These are phyloP conservation scores for Lentinula raphanica DNA, from an alignment of 768 basidiomycete species.

Conservation along the genomic window DNA sequence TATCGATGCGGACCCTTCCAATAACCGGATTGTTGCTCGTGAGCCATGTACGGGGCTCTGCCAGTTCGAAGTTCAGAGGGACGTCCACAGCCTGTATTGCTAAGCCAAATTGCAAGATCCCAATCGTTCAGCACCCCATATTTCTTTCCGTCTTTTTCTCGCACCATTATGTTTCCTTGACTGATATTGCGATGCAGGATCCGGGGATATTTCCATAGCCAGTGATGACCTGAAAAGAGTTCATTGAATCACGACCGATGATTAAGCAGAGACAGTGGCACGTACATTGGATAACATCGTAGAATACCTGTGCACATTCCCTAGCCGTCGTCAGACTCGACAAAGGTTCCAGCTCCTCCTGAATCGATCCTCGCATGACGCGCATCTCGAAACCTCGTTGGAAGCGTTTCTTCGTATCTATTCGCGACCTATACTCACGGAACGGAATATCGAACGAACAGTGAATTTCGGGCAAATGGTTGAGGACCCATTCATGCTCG, in stretches of 20 bases:
- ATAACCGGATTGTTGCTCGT: too few species aligned
- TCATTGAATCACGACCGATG: not conserved
- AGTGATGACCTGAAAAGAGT: not conserved
- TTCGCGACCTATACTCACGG: not conserved
- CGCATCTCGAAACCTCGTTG: not conserved
- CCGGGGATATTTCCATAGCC: not conserved
- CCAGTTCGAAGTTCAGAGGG: not conserved
- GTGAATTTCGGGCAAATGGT: too few species aligned
- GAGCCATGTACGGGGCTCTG: not conserved
- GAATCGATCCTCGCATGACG: not conserved
- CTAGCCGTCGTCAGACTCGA: not conserved
- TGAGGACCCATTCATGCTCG: too few species aligned
- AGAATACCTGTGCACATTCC: not conserved
- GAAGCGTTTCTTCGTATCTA: not conserved
- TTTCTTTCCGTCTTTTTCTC: not conserved
- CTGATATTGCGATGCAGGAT: not conserved
- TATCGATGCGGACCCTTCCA: too few species aligned
- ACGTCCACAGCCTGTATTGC: not conserved
- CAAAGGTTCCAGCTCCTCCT: not conserved
- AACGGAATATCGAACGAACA: not conserved
- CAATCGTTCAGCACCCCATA: not conserved
- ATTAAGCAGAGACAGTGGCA: not conserved
- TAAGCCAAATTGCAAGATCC: not conserved
- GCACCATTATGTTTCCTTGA: not conserved
- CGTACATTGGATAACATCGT: not conserved